Evolutionary conservation across 306 rosid species (phyloP).

Genomic region (Casuarina equisetifolia): DNA sequence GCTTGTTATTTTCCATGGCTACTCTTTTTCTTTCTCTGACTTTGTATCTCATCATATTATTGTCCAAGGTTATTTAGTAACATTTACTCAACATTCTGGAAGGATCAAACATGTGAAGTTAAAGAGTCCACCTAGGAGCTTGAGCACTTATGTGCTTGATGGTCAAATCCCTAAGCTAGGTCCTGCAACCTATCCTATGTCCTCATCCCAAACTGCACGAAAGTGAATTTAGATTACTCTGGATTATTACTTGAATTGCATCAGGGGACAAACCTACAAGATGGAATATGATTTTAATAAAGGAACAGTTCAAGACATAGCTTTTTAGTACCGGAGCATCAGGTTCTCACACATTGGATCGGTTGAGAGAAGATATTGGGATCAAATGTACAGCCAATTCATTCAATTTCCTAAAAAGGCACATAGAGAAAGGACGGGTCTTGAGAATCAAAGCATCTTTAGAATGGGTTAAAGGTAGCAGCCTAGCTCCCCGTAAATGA

Average conservation of each 20-base stretch:
- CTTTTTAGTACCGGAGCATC: neutral
- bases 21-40: neutral
- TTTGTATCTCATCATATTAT: neutral
- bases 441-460: neutral
- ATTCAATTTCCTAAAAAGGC: neutral
- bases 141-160: neutral
- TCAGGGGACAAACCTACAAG: neutral
- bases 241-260: neutral
- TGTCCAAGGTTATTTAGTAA: neutral
- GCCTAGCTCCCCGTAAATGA: neutral
- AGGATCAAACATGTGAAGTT: neutral
- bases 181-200: neutral
- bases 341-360: neutral
- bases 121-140: neutral
- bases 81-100: neutral
- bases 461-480: neutral
- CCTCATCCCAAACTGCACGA: neutral
- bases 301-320: neutral
- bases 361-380: neutral
- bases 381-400: neutral
- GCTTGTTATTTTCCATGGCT: neutral
- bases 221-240: neutral
- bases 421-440: neutral
- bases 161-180: neutral
- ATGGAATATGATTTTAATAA: neutral